phyloP scores from a whole-genome alignment of 768 basidiomycete species.

The Leccinum arenicola region DNA sequence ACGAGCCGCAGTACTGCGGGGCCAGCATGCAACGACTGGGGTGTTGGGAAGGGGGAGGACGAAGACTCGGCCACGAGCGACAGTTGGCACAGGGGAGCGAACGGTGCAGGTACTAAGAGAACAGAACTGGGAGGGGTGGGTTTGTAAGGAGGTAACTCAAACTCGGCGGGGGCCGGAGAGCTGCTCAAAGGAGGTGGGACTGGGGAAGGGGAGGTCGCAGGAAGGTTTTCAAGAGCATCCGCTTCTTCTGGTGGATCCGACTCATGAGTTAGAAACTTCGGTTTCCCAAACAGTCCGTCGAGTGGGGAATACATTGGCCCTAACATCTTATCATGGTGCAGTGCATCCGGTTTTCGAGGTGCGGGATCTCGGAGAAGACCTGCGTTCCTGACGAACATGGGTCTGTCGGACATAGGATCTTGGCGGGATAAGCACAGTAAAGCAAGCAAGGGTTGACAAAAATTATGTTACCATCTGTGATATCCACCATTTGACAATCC shows the following conservation, averaged over 20 bases:
- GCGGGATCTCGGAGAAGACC: constrained; percentile 21
- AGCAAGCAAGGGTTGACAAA: not conserved
- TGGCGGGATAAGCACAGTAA: not conserved
- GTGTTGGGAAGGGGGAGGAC: constrained; percentile 52
- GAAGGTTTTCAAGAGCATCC: not conserved
- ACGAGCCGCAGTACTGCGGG: constrained; percentile 31
- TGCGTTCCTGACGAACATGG: constrained; percentile 20
- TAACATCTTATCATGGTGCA: not conserved
- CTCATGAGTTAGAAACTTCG: constrained; percentile 30
- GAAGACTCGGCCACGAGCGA: too few species aligned
- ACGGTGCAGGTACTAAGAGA: not conserved
- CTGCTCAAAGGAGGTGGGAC: constrained; percentile 27
- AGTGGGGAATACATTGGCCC: not conserved
- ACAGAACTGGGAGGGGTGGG: not conserved
- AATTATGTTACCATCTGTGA: constrained; percentile 35
- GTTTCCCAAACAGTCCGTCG: constrained; percentile 31
- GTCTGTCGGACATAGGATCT: constrained; percentile 8
- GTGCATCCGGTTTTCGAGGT: not conserved
- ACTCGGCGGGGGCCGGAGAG: constrained; percentile 19
- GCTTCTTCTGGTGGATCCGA: constrained; percentile 19
- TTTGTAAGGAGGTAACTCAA: not conserved
- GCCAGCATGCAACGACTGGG: constrained; percentile 56
- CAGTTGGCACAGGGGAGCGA: constrained; percentile 1
- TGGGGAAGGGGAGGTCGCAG: constrained; percentile 12
- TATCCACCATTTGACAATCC: constrained; percentile 34